Percentiles rank a stretch among this genome's conserved stretches.
Conservation (phyloP, 208 protist species). For the Porcisia deanei region DNA sequence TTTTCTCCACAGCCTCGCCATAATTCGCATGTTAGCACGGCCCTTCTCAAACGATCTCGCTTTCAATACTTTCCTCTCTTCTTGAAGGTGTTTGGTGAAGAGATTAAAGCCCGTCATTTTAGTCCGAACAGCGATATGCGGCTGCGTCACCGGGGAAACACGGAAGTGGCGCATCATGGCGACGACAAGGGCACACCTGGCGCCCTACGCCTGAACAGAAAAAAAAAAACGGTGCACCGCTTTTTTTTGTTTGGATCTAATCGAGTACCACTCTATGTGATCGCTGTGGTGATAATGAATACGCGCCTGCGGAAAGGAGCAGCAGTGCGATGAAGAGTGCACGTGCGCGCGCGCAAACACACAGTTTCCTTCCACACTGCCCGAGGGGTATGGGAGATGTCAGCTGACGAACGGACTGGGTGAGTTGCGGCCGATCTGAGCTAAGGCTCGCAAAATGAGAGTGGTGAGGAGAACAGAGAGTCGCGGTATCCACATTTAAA, state of each 20-base stretch:
- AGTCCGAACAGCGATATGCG: conserved; percentile 21
- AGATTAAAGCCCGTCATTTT: conserved; percentile 70
- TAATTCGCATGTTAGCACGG: conserved; percentile 43
- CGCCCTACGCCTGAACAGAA: background rate
- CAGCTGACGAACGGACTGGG: background rate
- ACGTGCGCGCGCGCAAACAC: background rate
- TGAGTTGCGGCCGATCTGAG: background rate
- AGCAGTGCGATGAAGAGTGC: background rate
- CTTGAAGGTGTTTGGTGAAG: conserved; percentile 46
- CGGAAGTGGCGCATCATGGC: conserved; percentile 29
- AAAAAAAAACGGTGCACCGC: too few relatives aligned
- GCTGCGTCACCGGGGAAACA: background rate
- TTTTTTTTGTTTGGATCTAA: background rate
- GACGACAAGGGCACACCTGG: background rate
- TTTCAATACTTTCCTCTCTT: conserved; percentile 31
- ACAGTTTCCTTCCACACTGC: background rate
- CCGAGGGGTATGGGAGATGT: background rate
- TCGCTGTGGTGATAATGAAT: background rate
- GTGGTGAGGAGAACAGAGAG: background rate
- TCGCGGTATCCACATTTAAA: background rate
- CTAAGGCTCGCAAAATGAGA: background rate
- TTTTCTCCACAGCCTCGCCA: conserved; percentile 45
- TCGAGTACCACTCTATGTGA: background rate
- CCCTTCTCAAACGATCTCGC: conserved; percentile 37
- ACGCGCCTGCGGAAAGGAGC: background rate